These are phyloP conservation scores for Curvularia sp. DNA, from an alignment of 2,329 filamentous ascomycete genomes.

Conservation along the genomic window DNA sequence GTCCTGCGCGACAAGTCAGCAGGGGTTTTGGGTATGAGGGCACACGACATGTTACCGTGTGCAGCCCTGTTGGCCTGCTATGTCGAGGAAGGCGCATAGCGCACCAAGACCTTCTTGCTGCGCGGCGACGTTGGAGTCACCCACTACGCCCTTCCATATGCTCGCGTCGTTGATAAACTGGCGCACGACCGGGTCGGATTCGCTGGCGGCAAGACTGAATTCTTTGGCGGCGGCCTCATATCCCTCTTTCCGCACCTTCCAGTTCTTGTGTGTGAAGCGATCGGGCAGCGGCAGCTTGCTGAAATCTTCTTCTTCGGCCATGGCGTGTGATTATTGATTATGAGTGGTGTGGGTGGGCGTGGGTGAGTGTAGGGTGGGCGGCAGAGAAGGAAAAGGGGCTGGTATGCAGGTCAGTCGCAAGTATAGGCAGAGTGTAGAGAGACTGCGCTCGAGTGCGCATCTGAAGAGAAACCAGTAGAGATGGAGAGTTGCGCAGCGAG, in stretches of 20 bases:
- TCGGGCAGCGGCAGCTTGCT: constrained; percentile 77
- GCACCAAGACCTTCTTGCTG: constrained; percentile 91
- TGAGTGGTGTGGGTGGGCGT: neutral
- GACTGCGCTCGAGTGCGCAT: constrained; percentile 11
- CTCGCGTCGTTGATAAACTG: constrained; percentile 85
- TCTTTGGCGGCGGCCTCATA: constrained; percentile 92
- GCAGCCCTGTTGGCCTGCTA: constrained; percentile 80
- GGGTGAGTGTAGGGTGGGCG: constrained; percentile 20
- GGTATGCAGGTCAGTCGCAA: constrained; percentile 17
- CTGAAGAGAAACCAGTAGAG: neutral
- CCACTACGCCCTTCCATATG: constrained; percentile 90
- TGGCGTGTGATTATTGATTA: constrained; percentile 49
- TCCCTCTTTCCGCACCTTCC: constrained; percentile 95
- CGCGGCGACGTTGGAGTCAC: constrained; percentile 94
- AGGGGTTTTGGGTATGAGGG: neutral
- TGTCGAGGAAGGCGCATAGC: constrained; percentile 91
- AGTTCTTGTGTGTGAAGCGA: constrained; percentile 88
- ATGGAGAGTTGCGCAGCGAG: neutral
- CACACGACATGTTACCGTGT: constrained; percentile 61
- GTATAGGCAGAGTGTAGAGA: neutral
- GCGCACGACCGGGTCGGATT: constrained; percentile 82
- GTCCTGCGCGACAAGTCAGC: constrained; percentile 61
- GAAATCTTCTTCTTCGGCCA: constrained; percentile 88
- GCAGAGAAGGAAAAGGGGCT: neutral
- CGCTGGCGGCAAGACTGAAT: constrained; percentile 84